Conservation (phyloP, 169 alveolate species). For the Cryptosporidium meleagridis region DNA sequence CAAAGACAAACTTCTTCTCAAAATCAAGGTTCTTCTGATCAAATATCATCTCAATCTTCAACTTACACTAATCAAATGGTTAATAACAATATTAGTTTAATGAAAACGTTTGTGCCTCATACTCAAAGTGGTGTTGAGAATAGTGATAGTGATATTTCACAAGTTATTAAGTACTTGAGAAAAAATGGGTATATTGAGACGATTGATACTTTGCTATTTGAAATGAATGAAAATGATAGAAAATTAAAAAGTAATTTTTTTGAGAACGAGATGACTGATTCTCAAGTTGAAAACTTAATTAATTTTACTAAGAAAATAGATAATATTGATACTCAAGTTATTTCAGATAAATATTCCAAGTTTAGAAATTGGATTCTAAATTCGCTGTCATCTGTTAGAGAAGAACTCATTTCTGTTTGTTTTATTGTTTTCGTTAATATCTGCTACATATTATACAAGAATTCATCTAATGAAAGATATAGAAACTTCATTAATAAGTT, state of each 20-base stretch:
- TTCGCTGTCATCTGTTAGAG: constrained; percentile 20
- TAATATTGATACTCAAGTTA: not conserved
- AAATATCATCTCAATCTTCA: constrained; percentile 21
- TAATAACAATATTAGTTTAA: not conserved
- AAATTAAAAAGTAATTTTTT: not conserved
- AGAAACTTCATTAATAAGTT: constrained; percentile 33
- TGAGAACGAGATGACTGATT: not conserved
- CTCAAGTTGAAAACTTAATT: constrained; percentile 8
- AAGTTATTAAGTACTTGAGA: constrained; percentile 33
- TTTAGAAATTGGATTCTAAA: constrained; percentile 62
- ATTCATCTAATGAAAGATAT: not conserved
- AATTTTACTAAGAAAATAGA: not conserved
- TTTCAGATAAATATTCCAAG: constrained; percentile 25
- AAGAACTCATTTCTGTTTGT: constrained; percentile 48
- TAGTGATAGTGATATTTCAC: not conserved
- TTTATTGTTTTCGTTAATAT: constrained; percentile 32
- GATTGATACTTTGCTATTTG: constrained; percentile 20
- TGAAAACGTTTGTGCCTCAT: constrained; percentile 23
- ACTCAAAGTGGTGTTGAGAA: constrained; percentile 42
- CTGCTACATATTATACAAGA: constrained; percentile 10
- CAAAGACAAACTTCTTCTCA: constrained; percentile 27
- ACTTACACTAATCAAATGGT: not conserved
- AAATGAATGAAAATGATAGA: constrained; percentile 5
- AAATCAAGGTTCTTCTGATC: constrained; percentile 21
- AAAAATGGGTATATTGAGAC: constrained; percentile 47